Evolutionary conservation across 768 basidiomycete species (phyloP).

Genomic region (Suillus paluster): DNA sequence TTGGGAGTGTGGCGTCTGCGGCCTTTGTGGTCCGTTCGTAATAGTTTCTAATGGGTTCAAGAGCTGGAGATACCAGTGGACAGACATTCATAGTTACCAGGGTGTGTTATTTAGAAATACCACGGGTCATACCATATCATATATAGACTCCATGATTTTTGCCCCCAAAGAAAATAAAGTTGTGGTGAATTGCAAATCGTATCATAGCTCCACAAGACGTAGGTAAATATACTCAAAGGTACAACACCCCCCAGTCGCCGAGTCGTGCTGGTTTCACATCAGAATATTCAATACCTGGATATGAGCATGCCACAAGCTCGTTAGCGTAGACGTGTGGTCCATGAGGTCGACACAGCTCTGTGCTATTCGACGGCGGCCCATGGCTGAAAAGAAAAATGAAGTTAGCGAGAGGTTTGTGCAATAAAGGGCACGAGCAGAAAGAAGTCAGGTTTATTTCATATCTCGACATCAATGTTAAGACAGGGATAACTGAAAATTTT

Average conservation of each 20-base stretch:
- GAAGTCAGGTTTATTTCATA: conserved; percentile 15
- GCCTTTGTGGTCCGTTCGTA: conserved; percentile 19
- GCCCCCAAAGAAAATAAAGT: neutral
- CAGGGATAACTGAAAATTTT: conserved; percentile 35
- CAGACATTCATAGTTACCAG: neutral
- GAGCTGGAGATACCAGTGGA: neutral
- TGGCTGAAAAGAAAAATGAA: neutral
- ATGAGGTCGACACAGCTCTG: neutral
- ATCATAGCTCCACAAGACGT: neutral
- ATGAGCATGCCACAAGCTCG: neutral
- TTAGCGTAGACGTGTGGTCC: neutral
- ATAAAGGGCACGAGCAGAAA: neutral
- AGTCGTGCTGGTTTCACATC: neutral
- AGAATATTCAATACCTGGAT: neutral
- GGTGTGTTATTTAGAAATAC: neutral
- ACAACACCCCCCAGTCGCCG: no score
- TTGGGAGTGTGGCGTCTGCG: conserved; percentile 30
- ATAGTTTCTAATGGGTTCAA: neutral
- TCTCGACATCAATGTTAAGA: conserved; percentile 34
- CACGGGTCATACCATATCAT: no score
- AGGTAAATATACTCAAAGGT: neutral
- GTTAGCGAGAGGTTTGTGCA: neutral
- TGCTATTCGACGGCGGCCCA: neutral
- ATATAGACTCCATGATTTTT: neutral
- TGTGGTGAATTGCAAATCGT: neutral